Conservation (phyloP, 2,329 filamentous ascomycete genomes). For the Colletotrichum tropicale region DNA sequence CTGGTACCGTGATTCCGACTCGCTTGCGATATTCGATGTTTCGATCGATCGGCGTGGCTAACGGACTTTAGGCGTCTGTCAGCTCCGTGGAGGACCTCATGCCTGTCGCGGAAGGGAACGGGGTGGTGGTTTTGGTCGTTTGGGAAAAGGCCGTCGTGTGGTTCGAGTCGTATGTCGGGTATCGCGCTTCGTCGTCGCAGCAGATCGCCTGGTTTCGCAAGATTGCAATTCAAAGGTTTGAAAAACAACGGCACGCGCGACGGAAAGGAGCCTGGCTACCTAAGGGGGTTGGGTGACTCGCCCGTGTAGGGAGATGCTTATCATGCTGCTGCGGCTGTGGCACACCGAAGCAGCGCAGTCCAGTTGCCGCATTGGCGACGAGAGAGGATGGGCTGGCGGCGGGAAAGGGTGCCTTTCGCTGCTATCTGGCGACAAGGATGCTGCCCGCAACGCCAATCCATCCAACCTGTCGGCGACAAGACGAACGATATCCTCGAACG, state of each 20-base stretch:
- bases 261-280: not conserved
- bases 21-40: not conserved
- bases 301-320: constrained; percentile 12
- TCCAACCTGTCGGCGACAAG: not conserved
- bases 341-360: not conserved
- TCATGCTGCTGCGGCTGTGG: constrained; percentile 4
- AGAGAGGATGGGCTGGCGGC: not conserved
- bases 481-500: constrained; percentile 1
- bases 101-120: not conserved
- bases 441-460: not conserved
- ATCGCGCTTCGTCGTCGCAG: not conserved
- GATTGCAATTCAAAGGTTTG: not conserved
- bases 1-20: not conserved
- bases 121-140: not conserved
- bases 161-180: not conserved
- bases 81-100: constrained; percentile 2
- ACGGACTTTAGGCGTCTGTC: not conserved
- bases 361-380: constrained; percentile 15
- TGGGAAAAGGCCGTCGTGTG: not conserved
- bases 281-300: constrained; percentile 12
- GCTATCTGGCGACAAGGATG: constrained; percentile 19
- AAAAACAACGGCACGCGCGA: not conserved
- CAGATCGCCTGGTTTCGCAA: not conserved
- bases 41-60: not conserved
- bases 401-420: not conserved